phyloP scores from a whole-genome alignment of 345 rosid species.

The Eucalyptus grandis region DNA sequence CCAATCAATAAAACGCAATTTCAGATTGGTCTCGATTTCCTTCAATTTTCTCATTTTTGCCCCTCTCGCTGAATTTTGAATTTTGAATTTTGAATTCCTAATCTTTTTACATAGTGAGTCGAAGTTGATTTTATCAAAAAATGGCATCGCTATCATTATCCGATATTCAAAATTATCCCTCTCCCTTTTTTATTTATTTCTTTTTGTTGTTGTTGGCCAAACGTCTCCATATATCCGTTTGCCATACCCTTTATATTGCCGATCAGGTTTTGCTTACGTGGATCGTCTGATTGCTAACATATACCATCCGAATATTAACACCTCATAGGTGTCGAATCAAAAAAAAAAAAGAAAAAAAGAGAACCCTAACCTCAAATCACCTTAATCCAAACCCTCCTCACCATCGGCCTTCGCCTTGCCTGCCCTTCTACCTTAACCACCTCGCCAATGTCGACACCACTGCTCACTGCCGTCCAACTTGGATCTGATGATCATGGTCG shows the following conservation, averaged over 20 bases:
- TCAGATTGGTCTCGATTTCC: neutral
- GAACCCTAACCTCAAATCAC: no score
- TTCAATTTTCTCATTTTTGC: neutral
- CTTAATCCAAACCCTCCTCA: neutral
- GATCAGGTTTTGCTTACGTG: neutral
- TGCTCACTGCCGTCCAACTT: neutral
- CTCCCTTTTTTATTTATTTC: neutral
- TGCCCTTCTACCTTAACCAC: neutral
- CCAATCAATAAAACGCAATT: neutral
- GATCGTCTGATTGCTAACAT: neutral
- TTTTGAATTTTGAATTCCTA: neutral
- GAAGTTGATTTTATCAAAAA: neutral
- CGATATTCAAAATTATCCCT: neutral
- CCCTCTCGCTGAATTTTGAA: neutral
- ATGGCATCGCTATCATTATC: neutral
- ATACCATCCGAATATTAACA: neutral
- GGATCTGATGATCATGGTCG: neutral
- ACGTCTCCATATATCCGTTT: neutral
- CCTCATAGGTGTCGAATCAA: neutral
- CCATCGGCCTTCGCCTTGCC: neutral
- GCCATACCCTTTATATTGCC: neutral
- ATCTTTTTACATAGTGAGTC: neutral
- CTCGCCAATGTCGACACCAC: neutral
- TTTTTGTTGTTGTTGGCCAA: no score
- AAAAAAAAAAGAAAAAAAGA: neutral